A percentile compares a stretch with the other conserved stretches of the same genome.
phyloP scores from a whole-genome alignment of 169 alveolate species.

The Babesia caballi region DNA sequence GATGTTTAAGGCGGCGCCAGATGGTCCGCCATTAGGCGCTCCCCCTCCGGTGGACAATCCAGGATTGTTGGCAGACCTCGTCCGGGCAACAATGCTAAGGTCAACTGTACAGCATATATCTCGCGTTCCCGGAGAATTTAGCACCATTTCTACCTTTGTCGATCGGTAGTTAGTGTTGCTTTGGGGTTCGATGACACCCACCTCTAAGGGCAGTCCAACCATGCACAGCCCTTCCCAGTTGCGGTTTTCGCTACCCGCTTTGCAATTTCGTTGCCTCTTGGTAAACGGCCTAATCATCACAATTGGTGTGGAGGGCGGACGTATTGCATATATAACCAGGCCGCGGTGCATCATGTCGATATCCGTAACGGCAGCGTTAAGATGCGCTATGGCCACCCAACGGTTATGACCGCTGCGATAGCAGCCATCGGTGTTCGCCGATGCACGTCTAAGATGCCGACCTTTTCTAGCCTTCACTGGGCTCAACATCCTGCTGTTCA shows the following conservation, averaged over 20 bases:
- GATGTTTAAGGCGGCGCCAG: too few species aligned
- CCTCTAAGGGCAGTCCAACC: slow-evolving; percentile 23
- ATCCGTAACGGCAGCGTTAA: slow-evolving; percentile 19
- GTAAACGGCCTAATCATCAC: slow-evolving; percentile 1
- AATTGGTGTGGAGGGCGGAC: slow-evolving; percentile 38
- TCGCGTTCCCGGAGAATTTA: slow-evolving; percentile 37
- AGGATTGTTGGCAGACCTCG: too few species aligned
- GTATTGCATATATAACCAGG: slow-evolving; percentile 27
- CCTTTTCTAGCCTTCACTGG: neutral
- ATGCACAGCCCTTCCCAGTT: neutral
- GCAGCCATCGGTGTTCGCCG: neutral
- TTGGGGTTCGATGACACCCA: slow-evolving; percentile 50
- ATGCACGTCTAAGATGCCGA: neutral
- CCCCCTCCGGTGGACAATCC: neutral
- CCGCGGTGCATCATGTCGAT: slow-evolving; percentile 41
- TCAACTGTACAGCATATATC: slow-evolving; percentile 14
- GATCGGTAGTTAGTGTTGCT: slow-evolving; percentile 12
- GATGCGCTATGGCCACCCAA: neutral
- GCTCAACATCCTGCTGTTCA: neutral
- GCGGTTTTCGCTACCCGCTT: neutral
- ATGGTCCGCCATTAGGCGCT: too few species aligned
- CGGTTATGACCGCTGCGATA: neutral
- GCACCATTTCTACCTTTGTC: neutral
- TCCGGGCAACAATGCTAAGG: neutral
- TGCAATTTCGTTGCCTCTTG: neutral